Percentiles rank a stretch among this genome's conserved stretches.
These are phyloP conservation scores for Pythium aristosporum DNA, from an alignment of 352 stramenopile genomes.

Conservation along the genomic window DNA sequence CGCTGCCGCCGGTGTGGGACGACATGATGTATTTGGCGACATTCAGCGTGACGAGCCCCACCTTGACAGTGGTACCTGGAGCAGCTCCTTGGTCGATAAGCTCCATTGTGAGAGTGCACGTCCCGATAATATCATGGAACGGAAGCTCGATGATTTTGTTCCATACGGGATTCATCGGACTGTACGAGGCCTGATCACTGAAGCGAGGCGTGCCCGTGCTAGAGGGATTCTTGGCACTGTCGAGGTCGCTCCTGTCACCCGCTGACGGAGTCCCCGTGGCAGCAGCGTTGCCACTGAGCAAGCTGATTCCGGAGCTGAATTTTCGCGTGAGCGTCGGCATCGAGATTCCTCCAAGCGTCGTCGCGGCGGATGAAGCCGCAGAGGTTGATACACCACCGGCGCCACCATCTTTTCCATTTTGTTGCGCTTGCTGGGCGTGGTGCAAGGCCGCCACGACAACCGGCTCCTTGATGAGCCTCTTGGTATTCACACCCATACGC, in stretches of 20 bases:
- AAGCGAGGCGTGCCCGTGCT: conserved; percentile 65
- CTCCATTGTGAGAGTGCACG: conserved; percentile 73
- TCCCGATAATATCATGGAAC: conserved; percentile 75
- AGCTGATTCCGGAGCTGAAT: conserved; percentile 56
- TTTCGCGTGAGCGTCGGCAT: conserved; percentile 76
- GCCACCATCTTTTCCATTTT: conserved; percentile 18
- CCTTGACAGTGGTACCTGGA: conserved; percentile 34
- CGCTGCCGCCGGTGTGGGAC: conserved; percentile 24
- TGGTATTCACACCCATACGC: conserved; percentile 64
- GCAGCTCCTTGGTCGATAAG: conserved; percentile 56
- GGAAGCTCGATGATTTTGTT: conserved; percentile 77
- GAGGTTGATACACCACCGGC: neutral
- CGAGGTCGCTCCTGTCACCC: conserved; percentile 16
- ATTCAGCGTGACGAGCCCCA: conserved; percentile 70
- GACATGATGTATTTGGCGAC: conserved; percentile 87
- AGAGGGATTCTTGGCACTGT: conserved; percentile 36
- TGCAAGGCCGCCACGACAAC: conserved; percentile 57
- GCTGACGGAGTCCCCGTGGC: conserved; percentile 12
- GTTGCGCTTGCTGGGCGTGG: conserved; percentile 62
- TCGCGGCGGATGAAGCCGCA: conserved; percentile 28
- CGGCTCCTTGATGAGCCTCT: conserved; percentile 68
- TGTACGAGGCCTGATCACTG: conserved; percentile 50
- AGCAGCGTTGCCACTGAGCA: conserved; percentile 44
- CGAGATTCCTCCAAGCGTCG: conserved; percentile 51
- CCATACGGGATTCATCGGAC: conserved; percentile 76